Evolutionary conservation across 345 rosid genomes (phyloP).

Genomic region (Camelina neglecta): DNA sequence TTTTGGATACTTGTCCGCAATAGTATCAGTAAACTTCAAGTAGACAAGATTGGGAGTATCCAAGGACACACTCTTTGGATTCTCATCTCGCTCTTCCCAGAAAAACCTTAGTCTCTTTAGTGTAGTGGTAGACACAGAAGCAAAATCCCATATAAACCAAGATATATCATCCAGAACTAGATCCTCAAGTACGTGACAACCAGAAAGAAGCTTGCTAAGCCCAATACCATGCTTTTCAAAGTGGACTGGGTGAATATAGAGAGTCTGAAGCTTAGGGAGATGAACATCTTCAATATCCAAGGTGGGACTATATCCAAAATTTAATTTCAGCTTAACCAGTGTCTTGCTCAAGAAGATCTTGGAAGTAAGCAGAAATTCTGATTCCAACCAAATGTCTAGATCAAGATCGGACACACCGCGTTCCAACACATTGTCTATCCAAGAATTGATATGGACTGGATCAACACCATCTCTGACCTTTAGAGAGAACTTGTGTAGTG

Average conservation of each 20-base stretch:
- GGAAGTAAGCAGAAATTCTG: not conserved
- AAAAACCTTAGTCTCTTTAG: not conserved
- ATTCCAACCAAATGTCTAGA: not conserved
- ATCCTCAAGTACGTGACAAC: constrained; percentile 16
- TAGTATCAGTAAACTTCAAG: not conserved
- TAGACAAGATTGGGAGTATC: not conserved
- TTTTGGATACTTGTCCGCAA: not conserved
- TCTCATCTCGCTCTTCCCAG: not conserved
- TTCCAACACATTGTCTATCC: constrained; percentile 15
- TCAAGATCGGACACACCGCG: constrained; percentile 21
- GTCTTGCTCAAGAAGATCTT: constrained; percentile 6
- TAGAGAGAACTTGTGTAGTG: constrained; percentile 13
- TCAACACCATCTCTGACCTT: not conserved
- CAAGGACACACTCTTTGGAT: not conserved
- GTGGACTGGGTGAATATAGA: not conserved
- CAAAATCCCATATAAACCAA: not conserved
- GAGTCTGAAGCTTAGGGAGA: constrained; percentile 27
- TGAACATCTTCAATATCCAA: not conserved
- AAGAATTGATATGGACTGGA: not conserved
- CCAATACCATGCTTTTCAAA: constrained; percentile 12
- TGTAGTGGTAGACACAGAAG: constrained; percentile 7
- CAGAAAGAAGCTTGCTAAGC: constrained; percentile 22
- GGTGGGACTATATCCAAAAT: not conserved
- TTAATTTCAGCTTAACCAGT: constrained; percentile 1
- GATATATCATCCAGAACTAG: not conserved